Conservation (phyloP, 805 yeast genomes). For the Candida pini region DNA sequence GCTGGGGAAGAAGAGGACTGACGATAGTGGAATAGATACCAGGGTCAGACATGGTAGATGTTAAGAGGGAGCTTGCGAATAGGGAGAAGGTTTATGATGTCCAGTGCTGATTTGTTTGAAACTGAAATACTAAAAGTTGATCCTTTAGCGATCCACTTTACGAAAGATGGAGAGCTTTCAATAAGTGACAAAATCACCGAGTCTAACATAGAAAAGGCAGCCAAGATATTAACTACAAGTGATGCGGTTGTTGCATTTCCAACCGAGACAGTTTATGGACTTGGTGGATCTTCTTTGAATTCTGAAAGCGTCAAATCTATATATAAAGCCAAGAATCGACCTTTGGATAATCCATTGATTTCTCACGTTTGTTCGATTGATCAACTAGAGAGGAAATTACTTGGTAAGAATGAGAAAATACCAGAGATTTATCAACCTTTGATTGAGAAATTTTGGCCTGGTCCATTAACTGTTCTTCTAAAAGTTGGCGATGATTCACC, state of each 20-base stretch:
- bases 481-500: constrained; percentile 49
- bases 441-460: constrained; percentile 84
- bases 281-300: constrained; percentile 80
- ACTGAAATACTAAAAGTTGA: constrained; percentile 52
- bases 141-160: constrained; percentile 45
- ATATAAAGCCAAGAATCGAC: constrained; percentile 86
- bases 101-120: too few relatives aligned
- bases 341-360: constrained; percentile 92
- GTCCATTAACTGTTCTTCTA: constrained; percentile 82
- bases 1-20: too few relatives aligned
- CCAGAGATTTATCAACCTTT: constrained; percentile 67
- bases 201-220: constrained; percentile 51
- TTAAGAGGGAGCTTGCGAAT: too few relatives aligned
- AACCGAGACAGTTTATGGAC: constrained; percentile 94
- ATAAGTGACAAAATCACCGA: constrained; percentile 51
- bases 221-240: constrained; percentile 43
- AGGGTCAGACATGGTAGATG: too few relatives aligned
- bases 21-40: too few relatives aligned
- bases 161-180: constrained; percentile 27
- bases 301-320: constrained; percentile 72
- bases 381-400: constrained; percentile 60
- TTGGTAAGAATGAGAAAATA: constrained; percentile 38
- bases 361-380: constrained; percentile 77
- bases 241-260: constrained; percentile 83
- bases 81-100: too few relatives aligned